Evolutionary conservation across 1,139 yeast genomes (phyloP), one percentile per base, ranked within the genome.

Genomic region (Sugiyamaella xylanicola): DNA sequence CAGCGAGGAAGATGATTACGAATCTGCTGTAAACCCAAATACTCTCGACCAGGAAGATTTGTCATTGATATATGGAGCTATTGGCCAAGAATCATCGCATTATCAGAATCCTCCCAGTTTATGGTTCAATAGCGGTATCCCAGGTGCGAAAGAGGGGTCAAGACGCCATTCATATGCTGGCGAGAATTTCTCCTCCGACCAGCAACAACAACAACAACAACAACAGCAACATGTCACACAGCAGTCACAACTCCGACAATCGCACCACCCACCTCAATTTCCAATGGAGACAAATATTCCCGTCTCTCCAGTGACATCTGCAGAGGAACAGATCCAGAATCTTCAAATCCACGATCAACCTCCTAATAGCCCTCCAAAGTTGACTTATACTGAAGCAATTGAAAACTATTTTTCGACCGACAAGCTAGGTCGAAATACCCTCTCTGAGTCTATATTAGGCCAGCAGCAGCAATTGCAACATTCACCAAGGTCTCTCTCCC

Each of bases 101-200:
- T 43, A 53, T 45, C 43, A 35, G 13, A 20, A 42, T 25, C 46
- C 48, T 17, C 32, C 42, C 29, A 41, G 48, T 17, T 21, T 41
- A 37, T 22, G 55, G 55, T 17, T 53, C 39, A 35, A 51, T 43
- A 5, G 40, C 39, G 22, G 54, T 51, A 45, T 20, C 17, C 4
- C 32, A 19, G 19, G 19, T 16, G 29, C 20, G 15, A 37, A 41
- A 20, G 15, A 45, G 7, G 61, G 58, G 0, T 61, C 63, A 13
- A 43, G 66, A 39, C 53, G 66, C n/a, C 66, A 63, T 51, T 61
- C 65, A n/a, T 63, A 63, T 45, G 67, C 67, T 17, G 67, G 64
- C 11, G 66, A 63, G 37, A 21, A 36, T n/a, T 53, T 51, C 20
- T 45, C 53, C 22, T 44, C 39, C 8, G 52, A 49, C 2, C 41